Conservation (phyloP, 108 stramenopile genomes). For the Poteriospumella lacustris region DNA sequence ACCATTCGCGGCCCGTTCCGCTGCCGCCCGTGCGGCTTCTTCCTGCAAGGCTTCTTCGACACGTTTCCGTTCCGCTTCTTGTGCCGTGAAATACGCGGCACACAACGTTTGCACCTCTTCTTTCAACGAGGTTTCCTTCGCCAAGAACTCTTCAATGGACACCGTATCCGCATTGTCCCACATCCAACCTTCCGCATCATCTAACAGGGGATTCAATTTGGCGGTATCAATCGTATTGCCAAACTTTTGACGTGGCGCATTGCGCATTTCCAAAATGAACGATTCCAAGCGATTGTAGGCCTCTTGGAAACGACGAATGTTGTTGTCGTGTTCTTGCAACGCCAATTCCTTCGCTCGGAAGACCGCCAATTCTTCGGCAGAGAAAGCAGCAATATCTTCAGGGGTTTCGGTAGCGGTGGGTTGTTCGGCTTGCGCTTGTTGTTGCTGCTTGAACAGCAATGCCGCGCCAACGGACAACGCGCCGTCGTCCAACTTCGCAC, state of each 20-base stretch:
- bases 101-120: neutral
- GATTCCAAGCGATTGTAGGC: constrained; percentile 32
- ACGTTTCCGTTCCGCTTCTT: constrained; percentile 29
- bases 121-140: constrained; percentile 11
- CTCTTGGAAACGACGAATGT: neutral
- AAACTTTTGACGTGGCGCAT: constrained; percentile 19
- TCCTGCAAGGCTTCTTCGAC: constrained; percentile 34
- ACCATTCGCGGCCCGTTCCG: constrained; percentile 30
- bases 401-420: neutral
- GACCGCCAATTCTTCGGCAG: neutral
- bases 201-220: constrained; percentile 11
- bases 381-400: neutral
- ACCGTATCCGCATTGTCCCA: constrained; percentile 42
- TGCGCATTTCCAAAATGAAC: constrained; percentile 36
- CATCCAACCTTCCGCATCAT: constrained; percentile 40
- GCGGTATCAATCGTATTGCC: constrained; percentile 31
- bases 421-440: constrained; percentile 1
- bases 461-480: constrained; percentile 25
- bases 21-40: constrained; percentile 38
- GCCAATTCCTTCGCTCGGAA: neutral
- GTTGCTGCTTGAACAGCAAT: neutral
- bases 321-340: constrained; percentile 6
- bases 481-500: constrained; percentile 24
- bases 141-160: constrained; percentile 21
- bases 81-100: constrained; percentile 18